These are phyloP conservation scores for Periconia macrospinosa DNA, from an alignment of 2,329 filamentous ascomycete species.

Conservation along the genomic window DNA sequence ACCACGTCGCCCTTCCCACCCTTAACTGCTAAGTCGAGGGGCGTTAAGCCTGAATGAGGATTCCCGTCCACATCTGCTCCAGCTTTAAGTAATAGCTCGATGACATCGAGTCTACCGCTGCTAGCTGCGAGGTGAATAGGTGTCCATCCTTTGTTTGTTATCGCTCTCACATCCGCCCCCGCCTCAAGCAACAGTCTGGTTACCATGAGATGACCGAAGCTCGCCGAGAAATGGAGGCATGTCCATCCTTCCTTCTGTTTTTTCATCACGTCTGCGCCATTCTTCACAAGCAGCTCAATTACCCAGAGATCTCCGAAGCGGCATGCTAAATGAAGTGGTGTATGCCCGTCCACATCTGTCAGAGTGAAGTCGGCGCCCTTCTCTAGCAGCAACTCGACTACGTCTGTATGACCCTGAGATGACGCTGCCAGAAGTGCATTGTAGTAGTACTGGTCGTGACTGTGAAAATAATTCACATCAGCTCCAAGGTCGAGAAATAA, in stretches of 20 bases:
- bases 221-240: neutral
- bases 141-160: neutral
- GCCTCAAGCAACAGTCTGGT: neutral
- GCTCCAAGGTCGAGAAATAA: slow-evolving; percentile 1
- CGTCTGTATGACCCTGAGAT: neutral
- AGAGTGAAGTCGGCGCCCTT: slow-evolving; percentile 1
- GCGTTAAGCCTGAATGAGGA: neutral
- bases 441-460: no score
- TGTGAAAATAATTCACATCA: neutral
- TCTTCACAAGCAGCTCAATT: neutral
- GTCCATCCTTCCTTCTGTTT: neutral
- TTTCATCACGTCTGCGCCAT: neutral
- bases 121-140: neutral
- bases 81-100: neutral
- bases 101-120: neutral
- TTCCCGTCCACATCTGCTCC: neutral
- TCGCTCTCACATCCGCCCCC: neutral
- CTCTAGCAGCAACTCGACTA: slow-evolving; percentile 2
- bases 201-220: neutral
- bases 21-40: neutral
- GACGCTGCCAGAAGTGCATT: neutral
- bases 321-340: neutral
- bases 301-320: neutral
- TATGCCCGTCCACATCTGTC: neutral
- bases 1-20: neutral